These are phyloP conservation scores for Gossypium raimondii DNA, from an alignment of 345 rosid genomes.

Conservation along the genomic window DNA sequence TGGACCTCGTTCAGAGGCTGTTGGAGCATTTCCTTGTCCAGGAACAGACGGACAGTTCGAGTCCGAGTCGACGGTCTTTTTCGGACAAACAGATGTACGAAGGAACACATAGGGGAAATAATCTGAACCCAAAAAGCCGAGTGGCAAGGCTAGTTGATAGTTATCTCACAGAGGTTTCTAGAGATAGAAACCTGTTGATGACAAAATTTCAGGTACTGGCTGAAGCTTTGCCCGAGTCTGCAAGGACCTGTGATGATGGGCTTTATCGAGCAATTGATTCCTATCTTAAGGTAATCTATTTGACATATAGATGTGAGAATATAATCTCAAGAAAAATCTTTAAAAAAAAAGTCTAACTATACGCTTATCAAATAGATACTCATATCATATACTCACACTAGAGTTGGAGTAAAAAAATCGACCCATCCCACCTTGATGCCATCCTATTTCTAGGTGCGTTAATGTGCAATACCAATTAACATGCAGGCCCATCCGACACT, in stretches of 20 bases:
- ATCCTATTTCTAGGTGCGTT: not conserved
- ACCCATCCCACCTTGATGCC: too few relatives aligned
- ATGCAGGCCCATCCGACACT: slow-evolving; percentile 89
- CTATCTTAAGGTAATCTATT: not conserved
- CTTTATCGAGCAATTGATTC: slow-evolving; percentile 95
- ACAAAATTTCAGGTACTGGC: slow-evolving; percentile 93
- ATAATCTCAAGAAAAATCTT: too few relatives aligned
- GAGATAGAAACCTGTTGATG: slow-evolving; percentile 76
- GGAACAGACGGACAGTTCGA: slow-evolving; percentile 77
- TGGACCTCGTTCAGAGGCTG: slow-evolving; percentile 89
- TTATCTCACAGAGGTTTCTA: slow-evolving; percentile 93
- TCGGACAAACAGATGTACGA: slow-evolving; percentile 59
- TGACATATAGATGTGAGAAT: too few relatives aligned
- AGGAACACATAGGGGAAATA: slow-evolving; percentile 35
- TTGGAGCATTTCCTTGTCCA: slow-evolving; percentile 92
- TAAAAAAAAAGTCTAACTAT: too few relatives aligned
- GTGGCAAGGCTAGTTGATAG: slow-evolving; percentile 98
- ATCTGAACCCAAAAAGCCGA: slow-evolving; percentile 78
- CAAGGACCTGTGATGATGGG: slow-evolving; percentile 97
- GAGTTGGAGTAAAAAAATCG: too few relatives aligned
- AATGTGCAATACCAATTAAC: not conserved
- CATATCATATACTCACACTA: too few relatives aligned
- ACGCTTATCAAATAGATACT: not conserved
- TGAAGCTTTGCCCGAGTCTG: slow-evolving; percentile 94
- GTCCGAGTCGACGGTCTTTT: slow-evolving; percentile 61